phyloP scores from a whole-genome alignment of 768 basidiomycete genomes.

The Mycena floridula region DNA sequence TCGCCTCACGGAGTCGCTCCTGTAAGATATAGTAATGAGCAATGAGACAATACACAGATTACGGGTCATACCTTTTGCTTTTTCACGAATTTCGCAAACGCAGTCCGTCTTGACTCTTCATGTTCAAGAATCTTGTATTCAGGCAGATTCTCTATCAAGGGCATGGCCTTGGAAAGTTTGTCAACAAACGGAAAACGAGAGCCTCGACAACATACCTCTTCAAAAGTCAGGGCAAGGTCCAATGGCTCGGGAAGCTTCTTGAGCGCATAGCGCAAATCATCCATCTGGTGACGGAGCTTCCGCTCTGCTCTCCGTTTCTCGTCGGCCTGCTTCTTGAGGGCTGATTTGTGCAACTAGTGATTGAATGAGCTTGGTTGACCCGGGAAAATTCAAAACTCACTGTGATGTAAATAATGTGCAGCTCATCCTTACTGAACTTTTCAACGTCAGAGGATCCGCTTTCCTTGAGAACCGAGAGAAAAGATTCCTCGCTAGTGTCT shows the following conservation, averaged over 20 bases:
- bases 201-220: conserved; percentile 52
- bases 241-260: conserved; percentile 83
- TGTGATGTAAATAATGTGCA: conserved; percentile 53
- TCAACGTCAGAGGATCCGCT: conserved; percentile 47
- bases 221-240: conserved; percentile 70
- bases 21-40: conserved; percentile 19
- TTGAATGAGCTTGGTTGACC: background rate
- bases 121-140: conserved; percentile 88
- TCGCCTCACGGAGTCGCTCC: conserved; percentile 73
- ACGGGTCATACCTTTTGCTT: conserved; percentile 68
- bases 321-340: conserved; percentile 71
- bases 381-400: conserved; percentile 33
- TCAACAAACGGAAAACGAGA: conserved; percentile 1
- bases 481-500: conserved; percentile 66
- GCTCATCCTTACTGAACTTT: conserved; percentile 43
- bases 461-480: conserved; percentile 47
- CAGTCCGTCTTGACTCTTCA: conserved; percentile 74
- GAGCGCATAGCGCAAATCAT: conserved; percentile 93
- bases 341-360: conserved; percentile 62
- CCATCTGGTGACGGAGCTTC: conserved; percentile 80
- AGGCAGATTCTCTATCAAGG: conserved; percentile 72
- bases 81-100: conserved; percentile 85
- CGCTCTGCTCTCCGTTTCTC: conserved; percentile 86
- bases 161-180: conserved; percentile 46
- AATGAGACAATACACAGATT: conserved; percentile 1